Evolutionary conservation across 768 basidiomycete genomes (phyloP).

Genomic region (Termitomyces heimii): DNA sequence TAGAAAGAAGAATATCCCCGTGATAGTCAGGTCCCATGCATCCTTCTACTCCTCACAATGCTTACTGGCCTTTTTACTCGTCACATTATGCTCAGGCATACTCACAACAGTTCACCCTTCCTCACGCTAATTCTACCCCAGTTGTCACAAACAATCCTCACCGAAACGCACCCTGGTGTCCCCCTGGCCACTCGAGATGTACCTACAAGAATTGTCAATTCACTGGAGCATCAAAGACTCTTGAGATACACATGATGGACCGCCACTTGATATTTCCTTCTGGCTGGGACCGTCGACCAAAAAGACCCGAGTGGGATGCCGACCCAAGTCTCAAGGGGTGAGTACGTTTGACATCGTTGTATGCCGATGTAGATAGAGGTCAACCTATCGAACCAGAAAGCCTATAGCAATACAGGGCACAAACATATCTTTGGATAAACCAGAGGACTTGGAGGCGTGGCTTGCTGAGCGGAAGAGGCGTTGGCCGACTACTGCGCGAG

Average conservation of each 20-base stretch:
- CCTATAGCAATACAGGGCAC: constrained; percentile 76
- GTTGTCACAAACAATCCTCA: not conserved
- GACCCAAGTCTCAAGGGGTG: constrained; percentile 80
- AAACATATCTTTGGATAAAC: constrained; percentile 67
- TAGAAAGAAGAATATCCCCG: not conserved
- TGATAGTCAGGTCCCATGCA: not conserved
- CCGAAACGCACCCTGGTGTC: constrained; percentile 44
- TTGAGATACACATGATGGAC: constrained; percentile 85
- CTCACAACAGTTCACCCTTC: not conserved
- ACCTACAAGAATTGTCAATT: constrained; percentile 62
- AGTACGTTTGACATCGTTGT: not conserved
- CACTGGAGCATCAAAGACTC: constrained; percentile 59
- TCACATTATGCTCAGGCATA: constrained; percentile 18
- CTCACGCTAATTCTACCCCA: not conserved
- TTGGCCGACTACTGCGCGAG: constrained; percentile 67
- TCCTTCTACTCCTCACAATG: not conserved
- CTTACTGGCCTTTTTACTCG: constrained; percentile 11
- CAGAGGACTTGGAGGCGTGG: constrained; percentile 81
- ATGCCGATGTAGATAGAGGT: not conserved
- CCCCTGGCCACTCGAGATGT: constrained; percentile 55
- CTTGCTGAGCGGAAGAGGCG: constrained; percentile 82
- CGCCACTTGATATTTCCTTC: constrained; percentile 80
- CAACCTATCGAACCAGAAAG: constrained; percentile 40
- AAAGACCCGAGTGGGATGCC: constrained; percentile 68
- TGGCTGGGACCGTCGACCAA: constrained; percentile 56